Evolutionary conservation across 169 alveolate species (phyloP), one percentile per base, ranked within the genome.

Genomic region (Eimeria falciformis): DNA sequence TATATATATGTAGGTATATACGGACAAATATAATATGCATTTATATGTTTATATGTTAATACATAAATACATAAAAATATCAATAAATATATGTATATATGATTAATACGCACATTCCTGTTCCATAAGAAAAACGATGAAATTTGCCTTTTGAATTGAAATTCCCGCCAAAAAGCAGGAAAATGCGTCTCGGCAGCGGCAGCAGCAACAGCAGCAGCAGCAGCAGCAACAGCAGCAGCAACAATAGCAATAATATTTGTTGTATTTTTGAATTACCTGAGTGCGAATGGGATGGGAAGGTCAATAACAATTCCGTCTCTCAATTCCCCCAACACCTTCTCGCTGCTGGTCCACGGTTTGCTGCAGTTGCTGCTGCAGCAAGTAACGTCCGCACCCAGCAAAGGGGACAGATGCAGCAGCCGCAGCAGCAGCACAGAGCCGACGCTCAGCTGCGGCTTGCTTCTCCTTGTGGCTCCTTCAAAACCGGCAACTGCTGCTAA

Each of bases 321-420:
- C 5, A 87, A 86, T 46, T 87, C 92, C 27, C 92, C 92, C 27
- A 87, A 65, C 4, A 71, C 53, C 53, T 87, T 87, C 65, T 87
- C 92, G 11, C n/a, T 47, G 79, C 86, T 68, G 47, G 85, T 69
- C 92, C 92, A 87, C 53, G 92, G 73, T 56, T 87, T 87, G 86
- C 83, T 87, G 87, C 92, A 87, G 92, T 53, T 87, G 87, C 78
- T 58, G 87, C 56, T 77, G 65, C 82, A 53, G 78, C 92, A 87
- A 46, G 87, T 87, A 4, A 87, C 77, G n/a, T 87, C 87, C 5
- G 92, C 92, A 23, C 87, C 92, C 33, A 71, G 68, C 79, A 50
- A 62, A 7, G 87, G 77, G 43, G 92, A 69, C 29, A 56, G 40
- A 23, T 58, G 77, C 27, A 66, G 40, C 2, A 87, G 68, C 50